These are phyloP conservation scores for Populus tomentosa DNA, from an alignment of 441 rosid genomes.

Conservation along the genomic window DNA sequence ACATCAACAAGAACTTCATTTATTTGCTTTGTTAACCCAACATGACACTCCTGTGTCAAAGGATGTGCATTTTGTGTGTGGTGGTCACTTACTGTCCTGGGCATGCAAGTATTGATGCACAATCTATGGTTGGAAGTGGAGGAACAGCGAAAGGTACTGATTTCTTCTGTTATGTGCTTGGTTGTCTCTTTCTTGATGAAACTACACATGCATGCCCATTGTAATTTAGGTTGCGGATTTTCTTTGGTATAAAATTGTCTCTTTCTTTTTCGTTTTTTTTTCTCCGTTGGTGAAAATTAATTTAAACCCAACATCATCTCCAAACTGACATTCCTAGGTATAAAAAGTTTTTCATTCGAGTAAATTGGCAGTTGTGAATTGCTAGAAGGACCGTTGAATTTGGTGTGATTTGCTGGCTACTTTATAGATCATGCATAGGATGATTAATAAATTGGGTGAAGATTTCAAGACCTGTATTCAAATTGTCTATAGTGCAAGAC, in stretches of 20 bases:
- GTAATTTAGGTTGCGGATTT: constrained; percentile 12
- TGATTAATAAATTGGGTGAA: neutral
- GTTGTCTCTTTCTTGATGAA: constrained; percentile 64
- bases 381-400: neutral
- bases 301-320: too few relatives aligned
- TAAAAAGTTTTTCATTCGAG: neutral
- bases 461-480: neutral
- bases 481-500: too few relatives aligned
- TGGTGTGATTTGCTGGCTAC: too few relatives aligned
- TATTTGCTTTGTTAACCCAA: too few relatives aligned
- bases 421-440: too few relatives aligned
- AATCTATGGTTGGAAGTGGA: constrained; percentile 36
- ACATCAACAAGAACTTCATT: too few relatives aligned
- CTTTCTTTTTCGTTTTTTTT: too few relatives aligned
- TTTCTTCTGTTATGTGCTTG: constrained; percentile 62
- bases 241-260: too few relatives aligned
- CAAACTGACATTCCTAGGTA: too few relatives aligned
- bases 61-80: neutral
- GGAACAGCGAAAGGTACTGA: constrained; percentile 35
- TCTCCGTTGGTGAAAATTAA: too few relatives aligned
- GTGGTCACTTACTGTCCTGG: constrained; percentile 79
- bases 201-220: constrained; percentile 43
- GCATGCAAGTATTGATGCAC: constrained; percentile 65
- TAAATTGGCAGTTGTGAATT: neutral
- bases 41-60: too few relatives aligned